Base-by-base conservation (phyloP, 2,329 filamentous ascomycete genomes). In the Alternaria sp. region DNA sequence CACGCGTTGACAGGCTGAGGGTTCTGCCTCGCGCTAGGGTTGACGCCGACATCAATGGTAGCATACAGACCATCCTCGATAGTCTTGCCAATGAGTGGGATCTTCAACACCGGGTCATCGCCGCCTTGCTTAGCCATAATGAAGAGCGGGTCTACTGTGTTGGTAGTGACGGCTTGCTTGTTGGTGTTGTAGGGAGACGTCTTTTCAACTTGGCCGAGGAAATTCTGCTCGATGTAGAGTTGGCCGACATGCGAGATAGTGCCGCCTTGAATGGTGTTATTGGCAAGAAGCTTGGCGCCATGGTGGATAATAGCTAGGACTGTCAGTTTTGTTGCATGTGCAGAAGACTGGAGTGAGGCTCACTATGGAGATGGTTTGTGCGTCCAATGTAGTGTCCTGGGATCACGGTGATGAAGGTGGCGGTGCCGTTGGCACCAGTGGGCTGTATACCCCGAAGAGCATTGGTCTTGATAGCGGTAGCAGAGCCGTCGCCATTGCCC, bases 171-270 rank as follows among this genome's bases (percentile, higher is more conserved):
- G 14, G 62, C 65, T 54, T 78, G 74, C 23, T 67, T 78, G 66
- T 81, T 81, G 56, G 73, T 78, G 66, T 71, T 78, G 72, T 82
- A 81, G 3, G 84, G 83, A 0, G 70, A 58, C 1, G 75, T 78
- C 9, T 72, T 72, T 60, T 86, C 82, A 54, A 89, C 84, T 37
- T 78, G 62, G 26, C 67, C 66, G 63, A 86, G 82, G 9, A 90
- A 81, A 61, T 80, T 78, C 70, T 88, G 83, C 72, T 90, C 86
- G 55, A 87, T 87, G 80, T 87, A 90, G 50, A 87, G 70, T 72
- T 90, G 87, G 17, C 87, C 87, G 37, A 89, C 81, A 75, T 90
- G 86, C 7, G 83, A 82, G 56, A 85, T 81, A 50, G 76, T 79
- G 14, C 80, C 79, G 59, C 80, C 83, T 39, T 76, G 73, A 61